Conservation (phyloP, 2,329 filamentous ascomycete genomes). For the Fusarium pseudograminearum region DNA sequence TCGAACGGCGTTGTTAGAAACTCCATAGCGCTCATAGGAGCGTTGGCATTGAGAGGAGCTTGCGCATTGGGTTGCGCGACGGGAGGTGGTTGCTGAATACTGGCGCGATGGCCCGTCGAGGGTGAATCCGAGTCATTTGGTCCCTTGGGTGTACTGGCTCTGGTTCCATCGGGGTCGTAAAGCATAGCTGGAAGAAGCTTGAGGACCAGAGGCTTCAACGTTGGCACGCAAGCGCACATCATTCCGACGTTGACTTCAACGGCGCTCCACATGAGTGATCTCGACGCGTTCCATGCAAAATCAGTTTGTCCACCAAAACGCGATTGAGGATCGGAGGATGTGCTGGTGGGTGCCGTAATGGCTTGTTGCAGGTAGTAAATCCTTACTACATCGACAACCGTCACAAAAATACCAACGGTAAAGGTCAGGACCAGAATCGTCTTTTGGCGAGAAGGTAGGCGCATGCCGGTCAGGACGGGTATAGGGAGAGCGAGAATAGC, state of each 20-base stretch:
- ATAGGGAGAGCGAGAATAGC: conserved; percentile 89
- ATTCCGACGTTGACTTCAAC: conserved; percentile 93
- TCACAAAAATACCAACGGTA: conserved; percentile 86
- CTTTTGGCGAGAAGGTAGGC: conserved; percentile 86
- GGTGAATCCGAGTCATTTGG: conserved; percentile 50
- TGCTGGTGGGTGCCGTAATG: conserved; percentile 57
- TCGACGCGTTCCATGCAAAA: conserved; percentile 79
- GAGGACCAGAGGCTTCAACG: conserved; percentile 85
- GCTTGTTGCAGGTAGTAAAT: conserved; percentile 91
- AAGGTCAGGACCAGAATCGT: conserved; percentile 89
- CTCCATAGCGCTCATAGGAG: conserved; percentile 56
- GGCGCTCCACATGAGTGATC: conserved; percentile 93
- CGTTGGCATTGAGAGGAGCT: conserved; percentile 44
- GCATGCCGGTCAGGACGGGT: conserved; percentile 88
- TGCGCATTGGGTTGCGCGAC: conserved; percentile 37
- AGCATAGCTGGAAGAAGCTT: conserved; percentile 69
- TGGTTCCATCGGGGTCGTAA: conserved; percentile 62
- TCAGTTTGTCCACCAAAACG: conserved; percentile 65
- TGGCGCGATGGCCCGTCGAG: conserved; percentile 41
- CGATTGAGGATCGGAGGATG: conserved; percentile 54
- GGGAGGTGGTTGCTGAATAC: conserved; percentile 44
- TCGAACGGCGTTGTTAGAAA: conserved; percentile 61
- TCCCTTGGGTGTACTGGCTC: conserved; percentile 47
- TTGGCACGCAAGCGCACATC: conserved; percentile 91
- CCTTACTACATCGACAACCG: conserved; percentile 87